Percentiles rank a stretch among this genome's conserved stretches.
phyloP scores from a whole-genome alignment of 805 yeast genomes.

The Yarrowia alimentaria region DNA sequence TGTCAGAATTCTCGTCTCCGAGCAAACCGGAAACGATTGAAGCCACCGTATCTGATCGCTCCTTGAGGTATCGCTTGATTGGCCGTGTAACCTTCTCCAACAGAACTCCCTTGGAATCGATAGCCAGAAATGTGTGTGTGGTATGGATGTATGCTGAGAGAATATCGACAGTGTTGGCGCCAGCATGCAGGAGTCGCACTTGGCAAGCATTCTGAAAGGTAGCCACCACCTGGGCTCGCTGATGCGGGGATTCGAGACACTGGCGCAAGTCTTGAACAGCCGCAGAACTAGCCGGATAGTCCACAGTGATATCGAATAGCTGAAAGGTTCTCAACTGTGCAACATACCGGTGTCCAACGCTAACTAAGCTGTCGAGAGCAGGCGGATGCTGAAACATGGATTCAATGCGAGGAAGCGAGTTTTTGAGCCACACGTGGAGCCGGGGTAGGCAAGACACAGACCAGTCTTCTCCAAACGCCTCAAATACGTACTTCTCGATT shows the following conservation, averaged over 20 bases:
- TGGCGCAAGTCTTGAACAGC: constrained; percentile 59
- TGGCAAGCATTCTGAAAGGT: constrained; percentile 50
- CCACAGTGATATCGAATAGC: constrained; percentile 55
- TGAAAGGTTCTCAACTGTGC: constrained; percentile 50
- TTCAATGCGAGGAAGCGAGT: constrained; percentile 5
- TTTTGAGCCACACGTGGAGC: neutral
- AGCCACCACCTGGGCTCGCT: constrained; percentile 53
- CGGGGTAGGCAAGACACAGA: constrained; percentile 2
- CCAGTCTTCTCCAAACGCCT: constrained; percentile 5
- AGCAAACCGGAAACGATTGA: constrained; percentile 72
- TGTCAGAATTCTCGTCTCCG: constrained; percentile 43
- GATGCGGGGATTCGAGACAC: constrained; percentile 50
- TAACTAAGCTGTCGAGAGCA: neutral
- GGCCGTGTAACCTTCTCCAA: constrained; percentile 76
- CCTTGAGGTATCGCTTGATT: constrained; percentile 65
- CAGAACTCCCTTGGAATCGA: constrained; percentile 87
- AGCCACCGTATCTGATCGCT: constrained; percentile 69
- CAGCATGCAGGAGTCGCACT: constrained; percentile 64
- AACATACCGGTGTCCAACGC: constrained; percentile 5
- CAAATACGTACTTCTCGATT: neutral
- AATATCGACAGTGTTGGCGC: constrained; percentile 72
- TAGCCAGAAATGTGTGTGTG: constrained; percentile 62
- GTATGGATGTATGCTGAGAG: constrained; percentile 67
- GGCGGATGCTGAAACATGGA: constrained; percentile 23
- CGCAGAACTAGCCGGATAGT: constrained; percentile 52